These are phyloP conservation scores for Leavenworthia alabamica DNA, from an alignment of 345 rosid genomes.

Conservation along the genomic window DNA sequence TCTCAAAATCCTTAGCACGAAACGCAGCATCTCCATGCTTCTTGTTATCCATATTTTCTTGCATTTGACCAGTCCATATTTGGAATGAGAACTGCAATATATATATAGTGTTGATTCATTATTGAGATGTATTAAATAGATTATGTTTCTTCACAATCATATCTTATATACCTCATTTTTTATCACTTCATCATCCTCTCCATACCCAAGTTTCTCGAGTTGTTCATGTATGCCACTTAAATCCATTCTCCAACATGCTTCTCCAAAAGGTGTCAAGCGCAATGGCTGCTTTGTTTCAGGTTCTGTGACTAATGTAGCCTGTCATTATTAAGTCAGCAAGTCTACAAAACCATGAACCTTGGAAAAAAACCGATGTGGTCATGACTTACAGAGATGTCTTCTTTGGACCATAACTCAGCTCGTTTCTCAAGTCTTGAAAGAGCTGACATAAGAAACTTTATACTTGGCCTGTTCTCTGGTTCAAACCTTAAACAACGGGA, in stretches of 20 bases:
- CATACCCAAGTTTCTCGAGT: slow-evolving; percentile 70
- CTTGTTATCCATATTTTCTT: slow-evolving; percentile 81
- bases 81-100: slow-evolving; percentile 79
- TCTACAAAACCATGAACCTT: too few relatives aligned
- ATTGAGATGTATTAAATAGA: not conserved
- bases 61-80: slow-evolving; percentile 96
- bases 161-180: slow-evolving; percentile 73
- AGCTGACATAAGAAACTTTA: slow-evolving; percentile 65
- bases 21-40: slow-evolving; percentile 90
- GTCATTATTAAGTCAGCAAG: slow-evolving; percentile 4
- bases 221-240: slow-evolving; percentile 78
- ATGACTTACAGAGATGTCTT: slow-evolving; percentile 13
- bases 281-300: slow-evolving; percentile 46
- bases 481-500: slow-evolving; percentile 78
- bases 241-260: slow-evolving; percentile 74
- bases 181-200: slow-evolving; percentile 66
- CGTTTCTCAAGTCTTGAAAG: slow-evolving; percentile 78
- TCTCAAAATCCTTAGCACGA: slow-evolving; percentile 71
- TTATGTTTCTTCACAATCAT: not conserved
- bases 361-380: too few relatives aligned
- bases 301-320: slow-evolving; percentile 60
- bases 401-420: slow-evolving; percentile 51
- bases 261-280: slow-evolving; percentile 63
- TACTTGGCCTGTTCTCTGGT: slow-evolving; percentile 89
- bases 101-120: not conserved